Evolutionary conservation across 2,329 filamentous ascomycete genomes (phyloP).

Genomic region (Calonectria ilicicola): DNA sequence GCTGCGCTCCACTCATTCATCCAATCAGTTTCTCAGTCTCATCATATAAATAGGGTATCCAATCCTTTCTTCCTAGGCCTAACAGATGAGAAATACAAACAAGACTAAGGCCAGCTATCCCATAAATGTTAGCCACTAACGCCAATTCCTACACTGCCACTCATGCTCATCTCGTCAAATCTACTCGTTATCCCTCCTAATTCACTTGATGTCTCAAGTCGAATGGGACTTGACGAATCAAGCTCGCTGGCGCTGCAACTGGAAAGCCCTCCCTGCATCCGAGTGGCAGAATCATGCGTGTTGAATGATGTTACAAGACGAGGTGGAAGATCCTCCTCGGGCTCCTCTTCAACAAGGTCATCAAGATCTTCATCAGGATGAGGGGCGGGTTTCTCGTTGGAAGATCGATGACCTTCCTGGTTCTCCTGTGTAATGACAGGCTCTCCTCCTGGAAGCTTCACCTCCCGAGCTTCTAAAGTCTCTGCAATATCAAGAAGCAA

Average conservation of each 20-base stretch:
- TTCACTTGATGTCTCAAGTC: constrained; percentile 44
- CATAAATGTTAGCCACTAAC: constrained; percentile 38
- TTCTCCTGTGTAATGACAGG: constrained; percentile 50
- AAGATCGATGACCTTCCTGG: constrained; percentile 4
- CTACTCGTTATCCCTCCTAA: constrained; percentile 43
- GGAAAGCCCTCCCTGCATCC: constrained; percentile 24
- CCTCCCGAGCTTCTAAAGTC: constrained; percentile 76
- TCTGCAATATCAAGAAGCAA: constrained; percentile 86
- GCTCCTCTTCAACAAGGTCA: constrained; percentile 46
- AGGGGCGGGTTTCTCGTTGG: constrained; percentile 19
- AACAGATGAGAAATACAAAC: constrained; percentile 1
- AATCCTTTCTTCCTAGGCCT: neutral
- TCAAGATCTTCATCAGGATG: constrained; percentile 40
- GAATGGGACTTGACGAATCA: constrained; percentile 43
- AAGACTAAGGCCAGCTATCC: neutral
- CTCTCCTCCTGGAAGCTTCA: constrained; percentile 77
- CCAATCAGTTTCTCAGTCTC: neutral
- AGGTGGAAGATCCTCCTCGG: constrained; percentile 26
- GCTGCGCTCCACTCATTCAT: neutral
- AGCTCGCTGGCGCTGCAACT: constrained; percentile 32
- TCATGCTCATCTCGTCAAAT: constrained; percentile 49
- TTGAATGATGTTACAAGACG: constrained; percentile 20
- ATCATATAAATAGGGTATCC: constrained; percentile 16
- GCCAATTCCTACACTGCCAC: constrained; percentile 45
- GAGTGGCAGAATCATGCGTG: constrained; percentile 14